phyloP scores from a whole-genome alignment of 1,284 basidiomycete genomes.

The Leccinum subrobustum region DNA sequence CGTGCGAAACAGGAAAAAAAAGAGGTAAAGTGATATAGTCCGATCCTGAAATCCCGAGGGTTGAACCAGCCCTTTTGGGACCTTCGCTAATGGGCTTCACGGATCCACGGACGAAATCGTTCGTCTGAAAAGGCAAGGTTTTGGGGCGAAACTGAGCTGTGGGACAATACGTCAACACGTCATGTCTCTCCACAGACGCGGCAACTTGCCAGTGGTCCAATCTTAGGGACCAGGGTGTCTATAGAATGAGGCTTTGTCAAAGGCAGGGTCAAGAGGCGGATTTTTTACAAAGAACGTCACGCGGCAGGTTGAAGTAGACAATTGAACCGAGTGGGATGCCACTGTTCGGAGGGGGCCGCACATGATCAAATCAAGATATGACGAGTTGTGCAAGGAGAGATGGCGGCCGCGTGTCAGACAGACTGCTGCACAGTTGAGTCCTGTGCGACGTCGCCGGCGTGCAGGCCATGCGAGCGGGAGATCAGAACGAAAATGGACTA shows the following conservation, averaged over 20 bases:
- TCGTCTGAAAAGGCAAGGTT: slow-evolving; percentile 11
- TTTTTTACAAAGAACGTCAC: slow-evolving; percentile 14
- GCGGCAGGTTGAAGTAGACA: slow-evolving; percentile 19
- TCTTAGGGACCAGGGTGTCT: slow-evolving; percentile 6
- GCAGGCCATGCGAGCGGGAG: slow-evolving; percentile 19
- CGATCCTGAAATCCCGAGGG: slow-evolving; percentile 18
- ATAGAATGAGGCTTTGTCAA: slow-evolving; percentile 9
- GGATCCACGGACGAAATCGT: slow-evolving; percentile 11
- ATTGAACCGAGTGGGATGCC: slow-evolving; percentile 12
- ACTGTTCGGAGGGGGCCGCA: not conserved
- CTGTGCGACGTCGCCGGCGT: slow-evolving; percentile 17
- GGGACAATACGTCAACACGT: slow-evolving; percentile 25
- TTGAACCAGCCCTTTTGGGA: not conserved
- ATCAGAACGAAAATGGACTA: slow-evolving; percentile 20
- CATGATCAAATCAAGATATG: slow-evolving; percentile 10
- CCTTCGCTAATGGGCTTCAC: slow-evolving; percentile 13
- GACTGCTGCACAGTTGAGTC: not conserved
- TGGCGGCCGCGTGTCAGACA: slow-evolving; percentile 20
- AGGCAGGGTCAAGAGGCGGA: slow-evolving; percentile 18
- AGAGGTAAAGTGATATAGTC: slow-evolving; percentile 17
- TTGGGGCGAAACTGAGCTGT: slow-evolving; percentile 10
- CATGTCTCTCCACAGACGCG: slow-evolving; percentile 26
- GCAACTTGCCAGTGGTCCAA: slow-evolving; percentile 15
- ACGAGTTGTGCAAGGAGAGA: slow-evolving; percentile 1
- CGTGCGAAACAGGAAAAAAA: slow-evolving; percentile 17